These are phyloP conservation scores for Hawksworthiomyces lignivorus DNA, from an alignment of 2,329 filamentous ascomycete species.

Conservation along the genomic window DNA sequence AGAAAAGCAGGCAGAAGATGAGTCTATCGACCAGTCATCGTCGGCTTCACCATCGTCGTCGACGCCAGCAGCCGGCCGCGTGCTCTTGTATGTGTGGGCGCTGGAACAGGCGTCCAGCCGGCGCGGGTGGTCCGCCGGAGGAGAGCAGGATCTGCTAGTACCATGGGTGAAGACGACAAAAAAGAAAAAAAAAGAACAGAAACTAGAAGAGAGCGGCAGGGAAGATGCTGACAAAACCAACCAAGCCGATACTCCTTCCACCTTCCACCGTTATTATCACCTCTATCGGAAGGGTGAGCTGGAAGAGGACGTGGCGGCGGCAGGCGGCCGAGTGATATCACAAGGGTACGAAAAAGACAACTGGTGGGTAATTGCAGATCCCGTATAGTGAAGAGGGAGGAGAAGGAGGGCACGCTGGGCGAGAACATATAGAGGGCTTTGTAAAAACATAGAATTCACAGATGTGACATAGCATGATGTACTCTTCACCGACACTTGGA, in stretches of 20 bases:
- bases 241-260: slow-evolving; percentile 33
- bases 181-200: slow-evolving; percentile 14
- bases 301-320: slow-evolving; percentile 66
- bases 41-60: background rate
- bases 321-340: slow-evolving; percentile 68
- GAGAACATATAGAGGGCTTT: no score
- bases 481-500: no score
- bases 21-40: background rate
- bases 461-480: no score
- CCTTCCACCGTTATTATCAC: slow-evolving; percentile 89
- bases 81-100: slow-evolving; percentile 89
- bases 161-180: slow-evolving; percentile 62
- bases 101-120: slow-evolving; percentile 83
- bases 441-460: no score
- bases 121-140: slow-evolving; percentile 77
- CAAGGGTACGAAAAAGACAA: slow-evolving; percentile 95
- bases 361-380: slow-evolving; percentile 75
- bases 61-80: slow-evolving; percentile 44
- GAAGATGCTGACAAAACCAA: background rate
- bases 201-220: background rate
- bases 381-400: no score
- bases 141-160: slow-evolving; percentile 86
- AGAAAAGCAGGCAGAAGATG: background rate
- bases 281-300: slow-evolving; percentile 82
- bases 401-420: no score